Evolutionary conservation across 148 eudicot genomes (phyloP).

Genomic region (Suaeda aralocaspica): DNA sequence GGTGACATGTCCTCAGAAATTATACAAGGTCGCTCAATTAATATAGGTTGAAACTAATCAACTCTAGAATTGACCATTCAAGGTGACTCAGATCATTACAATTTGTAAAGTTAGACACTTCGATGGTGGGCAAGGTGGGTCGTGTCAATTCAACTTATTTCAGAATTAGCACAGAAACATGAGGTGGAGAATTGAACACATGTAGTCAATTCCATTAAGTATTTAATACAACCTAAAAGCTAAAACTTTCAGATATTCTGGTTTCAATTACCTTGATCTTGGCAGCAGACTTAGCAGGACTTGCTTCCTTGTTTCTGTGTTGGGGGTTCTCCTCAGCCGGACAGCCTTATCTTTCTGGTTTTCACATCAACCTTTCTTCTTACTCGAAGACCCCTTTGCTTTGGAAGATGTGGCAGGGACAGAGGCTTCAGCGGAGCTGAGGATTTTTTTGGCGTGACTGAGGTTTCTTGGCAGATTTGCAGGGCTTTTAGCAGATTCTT

Average conservation of each 20-base stretch:
- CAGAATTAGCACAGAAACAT: neutral
- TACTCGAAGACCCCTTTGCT: conserved; percentile 43
- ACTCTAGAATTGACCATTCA: neutral
- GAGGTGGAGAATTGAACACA: neutral
- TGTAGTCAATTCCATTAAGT: neutral
- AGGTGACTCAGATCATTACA: neutral
- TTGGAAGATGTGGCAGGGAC: conserved; percentile 44
- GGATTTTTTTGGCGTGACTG: conserved; percentile 36
- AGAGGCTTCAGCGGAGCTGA: conserved; percentile 41
- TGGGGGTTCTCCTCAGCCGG: conserved; percentile 37
- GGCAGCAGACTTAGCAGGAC: conserved; percentile 35
- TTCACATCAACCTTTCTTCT: conserved; percentile 67
- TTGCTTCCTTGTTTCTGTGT: conserved; percentile 51
- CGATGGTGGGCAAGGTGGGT: neutral
- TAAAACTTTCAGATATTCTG: neutral
- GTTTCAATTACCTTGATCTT: conserved; percentile 49
- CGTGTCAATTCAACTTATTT: neutral
- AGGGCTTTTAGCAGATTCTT: conserved; percentile 39
- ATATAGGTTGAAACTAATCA: neutral
- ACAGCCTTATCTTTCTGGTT: conserved; percentile 28
- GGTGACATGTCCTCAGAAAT: neutral
- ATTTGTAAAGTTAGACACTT: neutral
- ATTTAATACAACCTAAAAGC: neutral
- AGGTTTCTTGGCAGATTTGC: conserved; percentile 42
- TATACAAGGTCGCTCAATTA: neutral